phyloP scores from a whole-genome alignment of 345 rosid genomes.

The Psidium guajava region DNA sequence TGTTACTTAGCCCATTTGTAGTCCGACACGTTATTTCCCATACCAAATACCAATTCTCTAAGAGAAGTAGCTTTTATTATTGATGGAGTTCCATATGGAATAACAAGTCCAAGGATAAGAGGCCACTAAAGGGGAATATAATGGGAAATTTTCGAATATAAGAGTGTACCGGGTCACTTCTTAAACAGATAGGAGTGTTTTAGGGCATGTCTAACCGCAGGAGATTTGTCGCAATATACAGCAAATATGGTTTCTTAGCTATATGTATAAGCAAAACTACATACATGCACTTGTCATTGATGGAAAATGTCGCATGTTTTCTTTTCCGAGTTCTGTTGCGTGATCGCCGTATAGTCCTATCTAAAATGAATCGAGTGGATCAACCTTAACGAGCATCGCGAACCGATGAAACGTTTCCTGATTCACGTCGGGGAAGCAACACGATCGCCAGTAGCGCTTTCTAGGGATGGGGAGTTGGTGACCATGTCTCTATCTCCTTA shows the following conservation, averaged over 20 bases:
- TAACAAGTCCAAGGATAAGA: not conserved
- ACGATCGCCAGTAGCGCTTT: not conserved
- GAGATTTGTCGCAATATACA: not conserved
- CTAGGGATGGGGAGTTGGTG: not conserved
- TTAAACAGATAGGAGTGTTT: not conserved
- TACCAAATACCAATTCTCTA: not conserved
- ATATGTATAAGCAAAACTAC: not conserved
- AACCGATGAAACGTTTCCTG: not conserved
- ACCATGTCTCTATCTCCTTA: not conserved
- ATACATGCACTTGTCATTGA: not conserved
- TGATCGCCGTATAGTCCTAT: not conserved
- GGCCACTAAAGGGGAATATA: not conserved
- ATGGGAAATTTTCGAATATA: no score
- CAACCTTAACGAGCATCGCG: not conserved
- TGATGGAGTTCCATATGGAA: not conserved
- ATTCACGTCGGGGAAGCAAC: not conserved
- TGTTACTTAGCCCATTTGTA: not conserved
- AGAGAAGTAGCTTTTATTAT: not conserved
- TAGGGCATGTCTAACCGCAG: not conserved
- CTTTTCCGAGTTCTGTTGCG: not conserved
- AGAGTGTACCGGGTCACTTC: not conserved
- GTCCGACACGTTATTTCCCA: not conserved
- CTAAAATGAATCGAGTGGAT: not conserved
- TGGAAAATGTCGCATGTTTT: not conserved
- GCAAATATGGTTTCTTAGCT: not conserved